Conservation (phyloP, 257 asterid genomes). For the Schizonepeta tenuifolia region DNA sequence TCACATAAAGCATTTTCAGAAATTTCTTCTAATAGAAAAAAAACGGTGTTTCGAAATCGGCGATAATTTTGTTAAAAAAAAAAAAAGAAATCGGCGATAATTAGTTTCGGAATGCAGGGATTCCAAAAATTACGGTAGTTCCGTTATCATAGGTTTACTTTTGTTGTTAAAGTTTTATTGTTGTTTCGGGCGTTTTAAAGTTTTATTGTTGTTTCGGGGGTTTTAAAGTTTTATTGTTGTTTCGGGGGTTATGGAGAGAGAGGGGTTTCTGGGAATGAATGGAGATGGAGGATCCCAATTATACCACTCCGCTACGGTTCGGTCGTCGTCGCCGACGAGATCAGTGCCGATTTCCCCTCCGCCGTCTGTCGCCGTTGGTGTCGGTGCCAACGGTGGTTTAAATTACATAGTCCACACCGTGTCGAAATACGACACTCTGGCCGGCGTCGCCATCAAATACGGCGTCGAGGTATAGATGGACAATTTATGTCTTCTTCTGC, state of each 20-base stretch:
- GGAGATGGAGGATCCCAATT: conserved; percentile 43
- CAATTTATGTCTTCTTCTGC: not conserved
- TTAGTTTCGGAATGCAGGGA: conserved; percentile 27
- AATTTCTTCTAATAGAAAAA: not conserved
- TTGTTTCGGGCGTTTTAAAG: not conserved
- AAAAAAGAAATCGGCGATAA: conserved; percentile 8
- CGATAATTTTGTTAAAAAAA: too few species aligned
- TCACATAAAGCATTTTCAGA: conserved; percentile 1
- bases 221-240: not conserved
- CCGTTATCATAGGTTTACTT: not conserved
- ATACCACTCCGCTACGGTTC: conserved; percentile 30
- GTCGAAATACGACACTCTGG: conserved; percentile 81
- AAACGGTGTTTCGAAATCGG: not conserved
- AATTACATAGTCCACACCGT: conserved; percentile 60
- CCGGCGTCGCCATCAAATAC: conserved; percentile 88
- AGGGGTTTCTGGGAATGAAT: conserved; percentile 35
- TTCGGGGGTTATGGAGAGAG: conserved; percentile 38
- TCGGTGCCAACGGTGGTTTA: conserved; percentile 42
- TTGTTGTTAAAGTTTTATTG: not conserved
- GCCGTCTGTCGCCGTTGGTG: conserved; percentile 38
- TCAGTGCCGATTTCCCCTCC: conserved; percentile 37
- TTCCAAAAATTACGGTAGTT: conserved; percentile 11
- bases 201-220: not conserved
- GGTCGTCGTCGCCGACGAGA: conserved; percentile 44
- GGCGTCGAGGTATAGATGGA: conserved; percentile 73